Evolutionary conservation across 495 filamentous ascomycete species (phyloP).

Genomic region (Aspergillus conjunctus): DNA sequence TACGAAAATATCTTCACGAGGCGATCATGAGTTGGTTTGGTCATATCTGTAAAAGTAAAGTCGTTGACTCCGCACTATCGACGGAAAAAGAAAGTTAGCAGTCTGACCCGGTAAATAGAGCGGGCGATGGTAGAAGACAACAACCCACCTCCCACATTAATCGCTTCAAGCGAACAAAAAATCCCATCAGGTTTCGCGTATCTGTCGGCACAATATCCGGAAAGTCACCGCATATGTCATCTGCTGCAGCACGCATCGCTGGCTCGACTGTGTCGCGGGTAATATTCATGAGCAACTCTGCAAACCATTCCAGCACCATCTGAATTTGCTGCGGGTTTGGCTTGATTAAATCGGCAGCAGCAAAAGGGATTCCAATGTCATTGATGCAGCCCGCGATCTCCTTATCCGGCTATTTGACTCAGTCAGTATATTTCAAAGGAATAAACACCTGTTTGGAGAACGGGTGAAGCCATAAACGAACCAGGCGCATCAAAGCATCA

Average conservation of each 20-base stretch:
- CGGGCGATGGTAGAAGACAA: neutral
- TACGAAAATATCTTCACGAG: slow-evolving; percentile 92
- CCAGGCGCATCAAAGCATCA: slow-evolving; percentile 87
- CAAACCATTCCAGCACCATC: slow-evolving; percentile 97
- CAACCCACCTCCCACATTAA: slow-evolving; percentile 73
- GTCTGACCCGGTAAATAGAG: neutral
- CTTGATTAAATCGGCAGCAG: slow-evolving; percentile 85
- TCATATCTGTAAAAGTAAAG: slow-evolving; percentile 88
- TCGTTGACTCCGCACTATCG: slow-evolving; percentile 80
- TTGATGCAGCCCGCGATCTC: slow-evolving; percentile 97
- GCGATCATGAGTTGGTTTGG: slow-evolving; percentile 83
- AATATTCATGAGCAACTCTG: slow-evolving; percentile 86
- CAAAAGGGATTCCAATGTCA: slow-evolving; percentile 90
- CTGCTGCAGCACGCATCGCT: slow-evolving; percentile 85
- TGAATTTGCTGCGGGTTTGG: slow-evolving; percentile 92
- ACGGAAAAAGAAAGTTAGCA: slow-evolving; percentile 13
- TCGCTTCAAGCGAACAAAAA: slow-evolving; percentile 76
- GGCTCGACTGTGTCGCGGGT: slow-evolving; percentile 90
- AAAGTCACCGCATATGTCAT: slow-evolving; percentile 80
- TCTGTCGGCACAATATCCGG: slow-evolving; percentile 82
- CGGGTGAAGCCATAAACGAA: slow-evolving; percentile 34
- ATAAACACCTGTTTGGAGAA: neutral
- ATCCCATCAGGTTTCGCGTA: slow-evolving; percentile 89
- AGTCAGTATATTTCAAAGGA: slow-evolving; percentile 8
- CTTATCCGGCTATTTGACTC: slow-evolving; percentile 61